Base-by-base conservation (phyloP, 176 grass and related monocot genomes). In the Oryza meyeriana region DNA sequence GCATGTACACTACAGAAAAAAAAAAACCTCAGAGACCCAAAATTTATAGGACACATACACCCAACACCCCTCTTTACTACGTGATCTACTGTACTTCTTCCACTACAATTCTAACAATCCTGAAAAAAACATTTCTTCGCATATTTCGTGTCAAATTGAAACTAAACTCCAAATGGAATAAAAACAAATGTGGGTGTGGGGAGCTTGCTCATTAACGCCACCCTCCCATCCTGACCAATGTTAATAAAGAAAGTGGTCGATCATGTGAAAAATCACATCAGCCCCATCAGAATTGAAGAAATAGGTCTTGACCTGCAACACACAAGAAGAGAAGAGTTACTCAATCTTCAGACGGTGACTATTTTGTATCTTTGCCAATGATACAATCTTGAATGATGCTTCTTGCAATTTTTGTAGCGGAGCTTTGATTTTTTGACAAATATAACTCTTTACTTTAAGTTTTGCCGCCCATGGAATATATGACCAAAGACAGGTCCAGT, bases 191-290 rank as follows among this genome's bases (percentile, higher is more conserved):
- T 3, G 13, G 13, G 28, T 8, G 10, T 12, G 42, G 42, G 28
- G 32, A 11, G 10, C 52, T 65, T 63, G n/a, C 32, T 30, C 10
- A 5, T 68, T 48, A 13, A 29, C 48, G 17, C 65, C 73, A 4
- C n/a, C 48, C 18, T 52, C 48, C 48, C 48, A 52, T 52, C 48
- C 14, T 22, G 52, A 58, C 55, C 55, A 59, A 24, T 67, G 18
- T 73, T 87, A 95, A 40, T 85, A 72, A 79, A 92, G 29, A 80
- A 94, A 99, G 81, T 94, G 76, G 61, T 99, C 96, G 4, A 99
- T 83, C 93, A 99, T 99, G 89, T 95, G 96, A 84, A 81, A 85
- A 58, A 99, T 93, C 89, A 95, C 93, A 32, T 95, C 96, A 13
- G 96, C 85, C 4, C 96, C 96, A 57, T 91, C 91, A 13, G 96